A percentile compares a stretch with the other conserved stretches of the same genome.
Evolutionary conservation across 352 stramenopile genomes (phyloP).

Genomic region (Globisporangium rhizosaccharum): DNA sequence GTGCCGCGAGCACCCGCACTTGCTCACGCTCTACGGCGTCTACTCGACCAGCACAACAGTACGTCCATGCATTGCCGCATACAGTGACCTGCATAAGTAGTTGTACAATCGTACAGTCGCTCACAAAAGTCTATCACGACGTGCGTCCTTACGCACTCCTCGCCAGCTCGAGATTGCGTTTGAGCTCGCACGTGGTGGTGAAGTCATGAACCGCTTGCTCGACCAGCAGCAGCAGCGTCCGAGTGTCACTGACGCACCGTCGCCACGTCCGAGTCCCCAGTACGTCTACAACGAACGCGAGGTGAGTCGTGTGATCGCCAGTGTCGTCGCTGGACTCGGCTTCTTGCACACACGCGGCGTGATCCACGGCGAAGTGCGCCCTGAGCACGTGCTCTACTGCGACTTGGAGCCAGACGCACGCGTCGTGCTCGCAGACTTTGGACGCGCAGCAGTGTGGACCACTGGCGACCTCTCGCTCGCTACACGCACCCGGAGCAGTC

Average conservation of each 20-base stretch:
- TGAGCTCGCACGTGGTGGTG: conserved; percentile 57
- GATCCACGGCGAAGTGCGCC: conserved; percentile 63
- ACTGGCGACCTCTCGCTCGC: conserved; percentile 19
- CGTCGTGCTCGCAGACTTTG: conserved; percentile 62
- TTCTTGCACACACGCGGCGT: conserved; percentile 52
- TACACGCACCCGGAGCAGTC: conserved; percentile 7
- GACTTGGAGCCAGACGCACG: conserved; percentile 56
- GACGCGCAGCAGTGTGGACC: conserved; percentile 42
- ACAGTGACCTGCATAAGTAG: too few species aligned
- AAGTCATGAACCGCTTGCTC: conserved; percentile 48
- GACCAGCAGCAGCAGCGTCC: not conserved
- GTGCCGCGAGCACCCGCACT: conserved; percentile 43
- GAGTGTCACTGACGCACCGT: not conserved
- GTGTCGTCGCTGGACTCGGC: conserved; percentile 36
- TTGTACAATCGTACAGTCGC: not conserved
- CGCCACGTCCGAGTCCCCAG: not conserved
- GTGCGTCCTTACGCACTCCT: not conserved
- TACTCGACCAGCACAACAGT: conserved; percentile 33
- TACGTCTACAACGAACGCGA: conserved; percentile 47
- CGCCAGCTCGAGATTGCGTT: conserved; percentile 64
- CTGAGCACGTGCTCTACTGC: conserved; percentile 71
- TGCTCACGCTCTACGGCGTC: conserved; percentile 65
- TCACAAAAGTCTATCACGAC: not conserved
- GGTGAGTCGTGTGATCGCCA: conserved; percentile 41
- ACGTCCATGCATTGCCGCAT: conserved; percentile 1